A percentile compares a stretch with the other conserved stretches of the same genome.
Evolutionary conservation across 345 rosid genomes (phyloP).

Genomic region (Theobroma cacao): DNA sequence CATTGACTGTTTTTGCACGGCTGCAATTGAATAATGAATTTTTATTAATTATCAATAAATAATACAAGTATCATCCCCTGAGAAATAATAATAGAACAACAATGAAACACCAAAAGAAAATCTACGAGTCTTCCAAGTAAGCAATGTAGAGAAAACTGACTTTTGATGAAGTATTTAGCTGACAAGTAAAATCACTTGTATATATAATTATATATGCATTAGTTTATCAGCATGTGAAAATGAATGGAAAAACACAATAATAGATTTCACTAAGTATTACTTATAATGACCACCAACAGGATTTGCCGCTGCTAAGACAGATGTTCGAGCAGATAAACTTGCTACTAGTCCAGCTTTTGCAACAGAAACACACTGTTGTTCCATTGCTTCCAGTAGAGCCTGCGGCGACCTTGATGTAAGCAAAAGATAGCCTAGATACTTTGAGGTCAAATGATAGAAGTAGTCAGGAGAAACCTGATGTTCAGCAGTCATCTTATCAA

Average conservation of each 20-base stretch:
- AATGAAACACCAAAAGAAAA: background rate
- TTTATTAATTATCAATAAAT: conserved; percentile 1
- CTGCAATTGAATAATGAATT: conserved; percentile 60
- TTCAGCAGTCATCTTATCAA: conserved; percentile 95
- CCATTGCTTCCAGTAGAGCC: conserved; percentile 99
- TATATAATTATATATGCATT: background rate
- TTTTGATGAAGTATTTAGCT: background rate
- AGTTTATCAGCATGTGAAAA: background rate
- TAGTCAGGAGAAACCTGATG: conserved; percentile 67
- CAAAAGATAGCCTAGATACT: conserved; percentile 16
- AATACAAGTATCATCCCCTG: background rate
- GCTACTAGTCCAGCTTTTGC: conserved; percentile 99
- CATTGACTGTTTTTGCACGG: conserved; percentile 98
- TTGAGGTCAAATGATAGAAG: conserved; percentile 19
- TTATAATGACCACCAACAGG: conserved; percentile 98
- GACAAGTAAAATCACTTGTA: background rate
- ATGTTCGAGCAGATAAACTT: conserved; percentile 93
- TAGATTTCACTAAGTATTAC: conserved; percentile 41
- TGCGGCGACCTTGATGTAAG: conserved; percentile 33
- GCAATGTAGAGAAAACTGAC: background rate
- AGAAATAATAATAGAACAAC: background rate
- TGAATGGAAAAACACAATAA: background rate
- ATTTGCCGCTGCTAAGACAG: conserved; percentile 96
- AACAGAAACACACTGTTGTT: conserved; percentile 96
- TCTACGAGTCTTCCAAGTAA: background rate